A percentile compares a stretch with the other conserved stretches of the same genome.
These are phyloP conservation scores for Pyrrhoderma lamaoense DNA, from an alignment of 1,284 basidiomycete species.

Conservation along the genomic window DNA sequence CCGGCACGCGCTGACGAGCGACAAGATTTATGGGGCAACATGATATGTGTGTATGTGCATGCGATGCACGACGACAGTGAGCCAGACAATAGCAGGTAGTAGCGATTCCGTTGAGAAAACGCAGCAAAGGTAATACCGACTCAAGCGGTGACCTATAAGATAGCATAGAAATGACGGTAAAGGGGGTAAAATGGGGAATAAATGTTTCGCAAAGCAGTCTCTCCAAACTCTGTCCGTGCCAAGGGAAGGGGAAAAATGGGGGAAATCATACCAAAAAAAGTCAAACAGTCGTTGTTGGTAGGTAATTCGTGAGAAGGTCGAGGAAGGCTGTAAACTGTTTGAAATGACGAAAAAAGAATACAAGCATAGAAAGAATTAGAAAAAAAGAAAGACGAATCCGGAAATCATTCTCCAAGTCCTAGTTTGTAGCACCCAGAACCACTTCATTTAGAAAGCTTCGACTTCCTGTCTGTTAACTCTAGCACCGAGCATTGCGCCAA, in stretches of 20 bases:
- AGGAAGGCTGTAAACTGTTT: constrained; percentile 1
- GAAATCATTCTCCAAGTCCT: not conserved
- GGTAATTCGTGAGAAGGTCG: not conserved
- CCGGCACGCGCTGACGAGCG: constrained; percentile 6
- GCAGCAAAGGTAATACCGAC: constrained; percentile 10
- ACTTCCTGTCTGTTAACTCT: constrained; percentile 61
- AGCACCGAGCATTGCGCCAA: constrained; percentile 65
- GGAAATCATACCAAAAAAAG: not conserved
- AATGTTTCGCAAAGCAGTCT: constrained; percentile 16
- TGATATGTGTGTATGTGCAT: not conserved
- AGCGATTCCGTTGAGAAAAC: not conserved
- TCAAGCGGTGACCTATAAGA: constrained; percentile 15
- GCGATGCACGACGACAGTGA: not conserved
- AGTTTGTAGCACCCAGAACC: not conserved
- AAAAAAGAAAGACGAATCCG: constrained; percentile 2
- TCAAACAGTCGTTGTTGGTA: not conserved
- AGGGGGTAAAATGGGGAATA: constrained; percentile 1
- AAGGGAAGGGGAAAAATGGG: not conserved
- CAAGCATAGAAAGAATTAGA: not conserved
- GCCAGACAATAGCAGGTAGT: constrained; percentile 3
- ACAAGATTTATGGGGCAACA: constrained; percentile 6
- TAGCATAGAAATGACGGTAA: constrained; percentile 7
- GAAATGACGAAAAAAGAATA: constrained; percentile 5
- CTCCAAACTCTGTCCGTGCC: constrained; percentile 17
- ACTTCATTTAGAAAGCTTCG: constrained; percentile 44